These are phyloP conservation scores for Aegilops sharonensis DNA, from an alignment of 176 grass and related monocot genomes.

Conservation along the genomic window DNA sequence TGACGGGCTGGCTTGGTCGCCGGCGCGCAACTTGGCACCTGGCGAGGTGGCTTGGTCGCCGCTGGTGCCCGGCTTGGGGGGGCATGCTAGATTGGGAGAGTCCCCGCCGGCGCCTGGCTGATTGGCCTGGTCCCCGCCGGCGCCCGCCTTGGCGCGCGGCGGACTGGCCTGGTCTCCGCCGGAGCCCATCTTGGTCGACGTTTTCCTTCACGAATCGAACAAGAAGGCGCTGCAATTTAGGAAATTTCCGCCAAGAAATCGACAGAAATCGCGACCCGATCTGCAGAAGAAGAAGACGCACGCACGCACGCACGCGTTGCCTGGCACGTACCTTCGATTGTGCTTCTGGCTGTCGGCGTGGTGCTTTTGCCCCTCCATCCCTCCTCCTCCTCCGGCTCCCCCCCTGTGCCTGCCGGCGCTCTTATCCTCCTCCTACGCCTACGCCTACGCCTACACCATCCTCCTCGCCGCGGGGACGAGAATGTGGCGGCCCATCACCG, in stretches of 20 bases:
- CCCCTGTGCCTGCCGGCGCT: neutral
- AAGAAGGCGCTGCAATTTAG: neutral
- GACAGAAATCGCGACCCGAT: neutral
- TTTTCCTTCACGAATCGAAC: slow-evolving; percentile 22
- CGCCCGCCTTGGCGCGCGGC: neutral
- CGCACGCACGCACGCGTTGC: neutral
- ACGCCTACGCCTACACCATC: slow-evolving; percentile 4
- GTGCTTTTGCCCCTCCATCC: slow-evolving; percentile 46
- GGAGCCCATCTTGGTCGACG: slow-evolving; percentile 7
- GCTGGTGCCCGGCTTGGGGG: too few species aligned
- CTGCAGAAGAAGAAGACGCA: neutral
- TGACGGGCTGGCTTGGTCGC: neutral
- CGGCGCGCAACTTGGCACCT: slow-evolving; percentile 1
- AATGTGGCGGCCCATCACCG: slow-evolving; percentile 42
- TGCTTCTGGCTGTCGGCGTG: slow-evolving; percentile 20
- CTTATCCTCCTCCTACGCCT: slow-evolving; percentile 14
- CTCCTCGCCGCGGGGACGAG: neutral
- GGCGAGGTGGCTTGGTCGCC: neutral
- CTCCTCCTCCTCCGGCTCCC: neutral
- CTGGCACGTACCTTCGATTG: neutral
- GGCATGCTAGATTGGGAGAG: neutral
- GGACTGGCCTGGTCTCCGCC: neutral
- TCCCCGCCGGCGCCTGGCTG: neutral
- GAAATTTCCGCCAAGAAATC: neutral
- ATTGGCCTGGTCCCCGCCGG: neutral